Evolutionary conservation across 768 basidiomycete genomes (phyloP), one percentile per base, ranked within the genome.

Genomic region (Myochromella boudieri): DNA sequence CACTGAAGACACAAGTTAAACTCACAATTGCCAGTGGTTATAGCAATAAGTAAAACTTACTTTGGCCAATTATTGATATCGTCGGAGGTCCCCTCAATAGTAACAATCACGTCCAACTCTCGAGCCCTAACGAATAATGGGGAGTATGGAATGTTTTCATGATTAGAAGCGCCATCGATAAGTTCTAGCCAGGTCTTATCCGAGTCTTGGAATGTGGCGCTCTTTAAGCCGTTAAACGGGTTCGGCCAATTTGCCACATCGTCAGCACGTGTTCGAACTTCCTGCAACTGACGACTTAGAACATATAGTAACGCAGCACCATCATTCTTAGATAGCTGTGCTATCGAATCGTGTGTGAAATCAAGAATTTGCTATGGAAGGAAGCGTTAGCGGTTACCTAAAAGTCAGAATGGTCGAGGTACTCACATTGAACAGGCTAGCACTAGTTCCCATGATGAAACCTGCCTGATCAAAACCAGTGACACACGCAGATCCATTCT

Each of bases 381-480:
- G 34, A 42, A 11, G 28, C 27, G 29, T 22, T 29, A 10, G 26
- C 37, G 3, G 6, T 17, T 24, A 34, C 6, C 15, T 51, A 18
- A 36, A 37, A 7, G 4, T 18, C 18, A 12, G 29, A 17, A 11
- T 10, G 6, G 14, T 37, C 14, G 34, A 9, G 4, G 17, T 20
- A 52, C 68, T 46, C 52, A 80, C 82, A 53, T 82, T 83, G 65
- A 87, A 87, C 20, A 86, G 60, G 54, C 77, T 84, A 14, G 86
- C 78, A 28, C 87, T 89, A 2, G 80, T 80, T 7, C 86, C 90
- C 72, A 89, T 84, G 26, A 91, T 60, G 60, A 89, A 92, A 0
- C 75, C 77, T 0, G 76, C 78, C 61, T 86, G 85, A 58, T 91
- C 87, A 55, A 90, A 91, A 6, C 82, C 83, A 4, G 75, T 78